Evolutionary conservation across 2,329 filamentous ascomycete genomes (phyloP), one percentile per base, ranked within the genome.

Genomic region (Pseudogymnoascus sp.): DNA sequence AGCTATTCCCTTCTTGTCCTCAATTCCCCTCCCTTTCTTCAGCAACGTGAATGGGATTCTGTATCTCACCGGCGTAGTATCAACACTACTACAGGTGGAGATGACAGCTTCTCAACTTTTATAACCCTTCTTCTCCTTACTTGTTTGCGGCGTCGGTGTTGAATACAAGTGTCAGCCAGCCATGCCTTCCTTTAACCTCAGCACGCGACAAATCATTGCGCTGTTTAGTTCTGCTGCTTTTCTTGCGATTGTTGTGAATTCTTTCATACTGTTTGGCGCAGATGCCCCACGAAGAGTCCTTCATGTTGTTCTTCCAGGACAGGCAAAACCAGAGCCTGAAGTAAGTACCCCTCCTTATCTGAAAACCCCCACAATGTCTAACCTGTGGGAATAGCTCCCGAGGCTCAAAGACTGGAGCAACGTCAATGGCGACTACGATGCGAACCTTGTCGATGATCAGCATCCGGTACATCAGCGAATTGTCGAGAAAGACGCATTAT

Each of bases 221-320:
- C 60, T 70, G 23, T 50, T 72, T 38, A 64, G 63, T 28, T 53
- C 64, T 6, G 62, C 70, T 34, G 70, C 62, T 8, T 46, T 66
- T 18, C 37, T 69, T 28, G 61, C 73, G 28, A 64, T 73, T 16
- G 36, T 73, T 16, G 63, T 70, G 14, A 72, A 73, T 65, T 61
- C 72, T 44, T 66, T 64, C 11, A 61, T 70, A 46, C 65, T 74
- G 5, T 69, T 66, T 23, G 67, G 67, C 1, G 40, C 65, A 8
- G 69, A 73, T 68, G 62, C 71, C 36, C 64, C 59, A 42, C 66
- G 69, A 10, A 71, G 62, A 56, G 64, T 73, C 16, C 66, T 69
- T 28, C 64, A 69, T 23, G 70, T 68, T 50, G 64, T 65, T 16
- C 59, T 71, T n/a, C 69, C 69, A 60, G 67, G 63, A 23, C 61